These are phyloP conservation scores for Hirsutella thompsonii DNA, from an alignment of 2,329 filamentous ascomycete genomes.

Conservation along the genomic window DNA sequence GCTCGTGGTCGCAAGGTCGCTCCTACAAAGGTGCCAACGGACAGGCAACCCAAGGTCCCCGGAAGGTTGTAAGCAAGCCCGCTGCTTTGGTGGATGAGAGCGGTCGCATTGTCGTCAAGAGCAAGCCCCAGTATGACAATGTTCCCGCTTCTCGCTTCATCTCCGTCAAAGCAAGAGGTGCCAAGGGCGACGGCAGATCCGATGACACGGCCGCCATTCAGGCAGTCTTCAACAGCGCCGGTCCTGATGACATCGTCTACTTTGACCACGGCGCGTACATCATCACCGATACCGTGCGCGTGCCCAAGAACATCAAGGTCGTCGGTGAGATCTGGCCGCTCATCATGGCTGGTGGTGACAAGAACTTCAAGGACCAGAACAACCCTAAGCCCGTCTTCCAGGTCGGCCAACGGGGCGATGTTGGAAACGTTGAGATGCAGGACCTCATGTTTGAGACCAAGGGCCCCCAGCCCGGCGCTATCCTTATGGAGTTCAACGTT, in stretches of 20 bases:
- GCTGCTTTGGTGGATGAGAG: conserved; percentile 21
- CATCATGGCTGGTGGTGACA: conserved; percentile 66
- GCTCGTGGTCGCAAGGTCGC: conserved; percentile 69
- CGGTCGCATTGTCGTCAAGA: conserved; percentile 66
- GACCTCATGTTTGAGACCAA: conserved; percentile 78
- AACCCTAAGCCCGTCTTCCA: conserved; percentile 77
- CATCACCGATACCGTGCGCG: conserved; percentile 54
- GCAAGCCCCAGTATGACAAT: conserved; percentile 77
- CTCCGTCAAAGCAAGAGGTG: conserved; percentile 70
- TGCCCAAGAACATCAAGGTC: conserved; percentile 73
- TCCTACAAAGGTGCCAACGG: conserved; percentile 43
- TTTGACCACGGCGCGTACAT: conserved; percentile 66
- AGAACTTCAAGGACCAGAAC: conserved; percentile 56
- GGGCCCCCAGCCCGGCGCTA: conserved; percentile 73
- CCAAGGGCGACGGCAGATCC: conserved; percentile 73
- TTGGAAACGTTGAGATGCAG: conserved; percentile 72
- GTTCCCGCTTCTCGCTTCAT: conserved; percentile 58
- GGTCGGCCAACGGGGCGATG: conserved; percentile 64
- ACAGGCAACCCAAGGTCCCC: conserved; percentile 44
- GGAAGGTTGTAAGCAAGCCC: neutral
- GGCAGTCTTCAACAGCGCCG: conserved; percentile 55
- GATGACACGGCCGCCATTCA: conserved; percentile 85
- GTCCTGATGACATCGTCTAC: conserved; percentile 53
- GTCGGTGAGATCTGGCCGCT: conserved; percentile 86
- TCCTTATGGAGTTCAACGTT: conserved; percentile 87